These are phyloP conservation scores for Zygoascus ofunaensis DNA, from an alignment of 805 yeast genomes.

Conservation along the genomic window DNA sequence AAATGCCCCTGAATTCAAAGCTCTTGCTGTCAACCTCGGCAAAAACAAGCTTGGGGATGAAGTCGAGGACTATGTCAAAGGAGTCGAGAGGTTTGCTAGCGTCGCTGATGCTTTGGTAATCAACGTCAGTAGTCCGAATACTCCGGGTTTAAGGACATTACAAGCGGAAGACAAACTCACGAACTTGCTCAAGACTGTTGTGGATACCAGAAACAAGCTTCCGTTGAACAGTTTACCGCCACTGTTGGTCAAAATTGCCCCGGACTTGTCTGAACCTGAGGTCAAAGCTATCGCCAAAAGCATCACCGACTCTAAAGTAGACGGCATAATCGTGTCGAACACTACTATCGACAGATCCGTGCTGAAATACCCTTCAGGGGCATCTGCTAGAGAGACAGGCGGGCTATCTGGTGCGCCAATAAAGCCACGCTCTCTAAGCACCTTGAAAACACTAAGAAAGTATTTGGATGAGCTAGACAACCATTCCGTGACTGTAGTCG, in stretches of 20 bases:
- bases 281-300: conserved; percentile 73
- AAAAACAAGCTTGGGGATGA: conserved; percentile 91
- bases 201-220: conserved; percentile 54
- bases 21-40: conserved; percentile 80
- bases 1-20: conserved; percentile 37
- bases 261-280: conserved; percentile 77
- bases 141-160: conserved; percentile 86
- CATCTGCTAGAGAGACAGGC: conserved; percentile 53
- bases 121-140: conserved; percentile 91
- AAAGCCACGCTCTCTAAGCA: conserved; percentile 66
- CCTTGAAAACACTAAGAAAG: conserved; percentile 61
- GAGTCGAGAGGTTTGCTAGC: conserved; percentile 73
- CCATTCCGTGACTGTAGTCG: conserved; percentile 61
- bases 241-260: conserved; percentile 83
- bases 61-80: conserved; percentile 72
- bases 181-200: conserved; percentile 55
- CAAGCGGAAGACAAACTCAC: conserved; percentile 72
- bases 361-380: conserved; percentile 14
- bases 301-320: conserved; percentile 67
- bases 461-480: conserved; percentile 49
- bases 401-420: conserved; percentile 92
- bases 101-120: conserved; percentile 83
- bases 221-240: conserved; percentile 40
- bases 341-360: conserved; percentile 78
- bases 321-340: conserved; percentile 87